Conservation (phyloP, 2,329 filamentous ascomycete species). For the Fusarium pseudograminearum region DNA sequence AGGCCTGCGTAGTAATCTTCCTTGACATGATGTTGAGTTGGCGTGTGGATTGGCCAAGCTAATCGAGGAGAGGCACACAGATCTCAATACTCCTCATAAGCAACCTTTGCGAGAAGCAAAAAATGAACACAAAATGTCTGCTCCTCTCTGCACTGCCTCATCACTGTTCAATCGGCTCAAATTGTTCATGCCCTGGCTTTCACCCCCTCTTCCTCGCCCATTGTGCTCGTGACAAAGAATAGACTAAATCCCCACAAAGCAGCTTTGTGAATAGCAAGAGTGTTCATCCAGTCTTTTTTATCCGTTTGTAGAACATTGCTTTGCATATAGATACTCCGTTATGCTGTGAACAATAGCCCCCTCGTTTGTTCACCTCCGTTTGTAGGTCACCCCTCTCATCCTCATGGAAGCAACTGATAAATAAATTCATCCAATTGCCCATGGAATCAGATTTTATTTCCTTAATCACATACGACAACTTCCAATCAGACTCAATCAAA, state of each 20-base stretch:
- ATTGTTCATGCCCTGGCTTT: background rate
- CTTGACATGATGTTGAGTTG: background rate
- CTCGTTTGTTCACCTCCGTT: background rate
- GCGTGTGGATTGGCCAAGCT: background rate
- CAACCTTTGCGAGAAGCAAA: background rate
- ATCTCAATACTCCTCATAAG: background rate
- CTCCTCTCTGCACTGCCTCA: background rate
- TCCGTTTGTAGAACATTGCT: background rate
- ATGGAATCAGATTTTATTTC: background rate
- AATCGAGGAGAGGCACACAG: background rate
- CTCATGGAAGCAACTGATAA: background rate
- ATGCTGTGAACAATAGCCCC: background rate
- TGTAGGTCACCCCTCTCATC: too few relatives aligned
- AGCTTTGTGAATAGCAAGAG: background rate
- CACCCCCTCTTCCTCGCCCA: background rate
- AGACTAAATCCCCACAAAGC: background rate
- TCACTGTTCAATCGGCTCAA: background rate
- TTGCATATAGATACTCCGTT: background rate
- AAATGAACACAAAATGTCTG: background rate
- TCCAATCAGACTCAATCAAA: too few relatives aligned
- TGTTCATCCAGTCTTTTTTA: background rate
- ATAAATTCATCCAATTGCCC: background rate
- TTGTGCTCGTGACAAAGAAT: slow-evolving; percentile 16
- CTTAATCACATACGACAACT: background rate
- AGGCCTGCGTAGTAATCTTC: background rate